phyloP scores from a whole-genome alignment of 352 stramenopile species.

The Phytophthora parvispora region DNA sequence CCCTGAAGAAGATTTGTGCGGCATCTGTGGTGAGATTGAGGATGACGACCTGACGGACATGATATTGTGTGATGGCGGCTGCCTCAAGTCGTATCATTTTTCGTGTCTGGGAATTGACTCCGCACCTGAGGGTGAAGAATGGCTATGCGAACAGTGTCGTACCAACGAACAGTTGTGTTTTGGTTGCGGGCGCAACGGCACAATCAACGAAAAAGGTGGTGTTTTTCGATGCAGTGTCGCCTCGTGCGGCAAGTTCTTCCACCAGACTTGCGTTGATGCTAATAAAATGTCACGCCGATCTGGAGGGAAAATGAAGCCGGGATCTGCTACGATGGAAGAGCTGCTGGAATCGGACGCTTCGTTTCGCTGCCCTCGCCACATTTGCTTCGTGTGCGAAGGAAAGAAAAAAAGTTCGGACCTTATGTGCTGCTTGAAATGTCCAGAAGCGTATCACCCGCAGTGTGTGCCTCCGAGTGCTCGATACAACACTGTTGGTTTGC shows the following conservation, averaged over 20 bases:
- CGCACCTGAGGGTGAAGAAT: constrained; percentile 78
- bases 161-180: constrained; percentile 92
- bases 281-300: constrained; percentile 69
- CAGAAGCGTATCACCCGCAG: constrained; percentile 92
- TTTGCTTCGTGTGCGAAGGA: constrained; percentile 86
- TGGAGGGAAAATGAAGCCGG: constrained; percentile 45
- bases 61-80: constrained; percentile 95
- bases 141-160: constrained; percentile 94
- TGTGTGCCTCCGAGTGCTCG: constrained; percentile 93
- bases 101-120: constrained; percentile 89
- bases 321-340: constrained; percentile 45
- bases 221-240: constrained; percentile 78
- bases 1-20: constrained; percentile 85
- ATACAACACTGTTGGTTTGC: constrained; percentile 93
- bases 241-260: constrained; percentile 88
- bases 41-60: constrained; percentile 86
- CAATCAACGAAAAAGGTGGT: constrained; percentile 88
- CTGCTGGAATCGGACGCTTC: constrained; percentile 80
- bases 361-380: constrained; percentile 91
- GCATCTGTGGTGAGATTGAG: constrained; percentile 84
- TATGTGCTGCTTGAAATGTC: constrained; percentile 94
- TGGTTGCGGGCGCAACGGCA: constrained; percentile 89
- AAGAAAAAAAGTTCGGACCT: constrained; percentile 81
- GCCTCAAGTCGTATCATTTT: constrained; percentile 94
- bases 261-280: constrained; percentile 79